These are phyloP conservation scores for Tephrocybe sp. DNA, from an alignment of 768 basidiomycete genomes.

Conservation along the genomic window DNA sequence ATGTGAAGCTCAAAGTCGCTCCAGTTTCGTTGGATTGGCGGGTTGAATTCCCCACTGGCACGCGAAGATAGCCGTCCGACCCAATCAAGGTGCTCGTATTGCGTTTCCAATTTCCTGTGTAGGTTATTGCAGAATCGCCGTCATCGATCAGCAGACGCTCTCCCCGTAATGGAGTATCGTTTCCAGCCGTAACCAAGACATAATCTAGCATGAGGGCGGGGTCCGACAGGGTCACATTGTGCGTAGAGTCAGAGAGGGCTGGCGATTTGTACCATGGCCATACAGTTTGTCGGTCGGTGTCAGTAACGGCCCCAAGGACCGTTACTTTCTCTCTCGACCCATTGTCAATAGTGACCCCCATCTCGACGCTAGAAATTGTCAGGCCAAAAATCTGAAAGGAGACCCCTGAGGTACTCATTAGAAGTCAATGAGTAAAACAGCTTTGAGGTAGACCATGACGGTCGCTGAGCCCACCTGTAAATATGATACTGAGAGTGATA, in stretches of 20 bases:
- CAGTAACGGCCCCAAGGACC: neutral
- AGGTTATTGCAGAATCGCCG: conserved; percentile 17
- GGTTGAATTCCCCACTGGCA: neutral
- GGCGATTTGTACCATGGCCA: neutral
- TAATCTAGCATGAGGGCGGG: conserved; percentile 14
- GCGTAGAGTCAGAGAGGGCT: neutral
- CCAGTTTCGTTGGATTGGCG: neutral
- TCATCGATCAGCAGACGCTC: conserved; percentile 21
- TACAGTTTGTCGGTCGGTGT: neutral
- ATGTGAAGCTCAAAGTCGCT: neutral
- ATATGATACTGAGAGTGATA: neutral
- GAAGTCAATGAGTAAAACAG: neutral
- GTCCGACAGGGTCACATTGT: neutral
- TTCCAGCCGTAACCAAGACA: conserved; percentile 18
- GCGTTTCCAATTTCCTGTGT: conserved; percentile 16
- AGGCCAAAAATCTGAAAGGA: neutral
- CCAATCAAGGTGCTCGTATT: conserved; percentile 1
- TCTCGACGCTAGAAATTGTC: neutral
- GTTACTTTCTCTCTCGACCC: neutral
- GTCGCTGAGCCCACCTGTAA: neutral
- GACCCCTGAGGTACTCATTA: neutral
- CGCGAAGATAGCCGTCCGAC: neutral
- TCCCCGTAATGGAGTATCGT: conserved; percentile 17
- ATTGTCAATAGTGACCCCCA: neutral
- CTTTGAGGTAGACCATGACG: neutral